phyloP scores from a whole-genome alignment of 257 asterid species.

The Parsonsia alboflavescens region DNA sequence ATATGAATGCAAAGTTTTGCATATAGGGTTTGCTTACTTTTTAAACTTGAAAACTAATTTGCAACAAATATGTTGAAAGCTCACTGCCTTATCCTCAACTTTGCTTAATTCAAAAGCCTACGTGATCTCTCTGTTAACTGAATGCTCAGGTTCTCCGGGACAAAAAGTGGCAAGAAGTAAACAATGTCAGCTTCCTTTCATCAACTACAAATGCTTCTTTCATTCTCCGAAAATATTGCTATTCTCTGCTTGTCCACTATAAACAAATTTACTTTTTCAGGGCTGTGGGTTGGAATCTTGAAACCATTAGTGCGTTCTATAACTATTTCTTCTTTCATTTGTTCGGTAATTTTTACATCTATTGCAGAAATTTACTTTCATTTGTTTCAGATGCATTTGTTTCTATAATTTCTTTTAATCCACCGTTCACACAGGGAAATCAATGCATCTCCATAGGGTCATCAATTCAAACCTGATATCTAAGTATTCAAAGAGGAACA shows the following conservation, averaged over 20 bases:
- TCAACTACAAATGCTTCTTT: constrained; percentile 92
- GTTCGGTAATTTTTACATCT: not conserved
- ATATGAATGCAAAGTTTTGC: too few relatives aligned
- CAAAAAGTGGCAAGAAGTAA: constrained; percentile 76
- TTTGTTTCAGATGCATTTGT: constrained; percentile 16
- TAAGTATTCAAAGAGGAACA: too few relatives aligned
- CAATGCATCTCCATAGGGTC: too few relatives aligned
- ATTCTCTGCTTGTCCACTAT: constrained; percentile 67
- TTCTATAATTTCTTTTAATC: too few relatives aligned
- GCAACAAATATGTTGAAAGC: too few relatives aligned
- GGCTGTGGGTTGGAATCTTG: constrained; percentile 62
- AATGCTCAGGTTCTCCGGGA: constrained; percentile 52
- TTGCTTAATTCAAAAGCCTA: not conserved
- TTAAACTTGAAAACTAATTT: too few relatives aligned
- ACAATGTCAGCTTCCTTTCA: constrained; percentile 62
- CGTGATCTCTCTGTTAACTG: constrained; percentile 4
- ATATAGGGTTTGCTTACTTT: too few relatives aligned
- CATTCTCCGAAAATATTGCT: constrained; percentile 72
- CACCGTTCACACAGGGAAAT: too few relatives aligned
- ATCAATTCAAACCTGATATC: too few relatives aligned
- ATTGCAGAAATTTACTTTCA: not conserved
- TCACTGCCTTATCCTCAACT: not conserved
- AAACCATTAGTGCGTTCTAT: constrained; percentile 34
- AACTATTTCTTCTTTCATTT: not conserved
- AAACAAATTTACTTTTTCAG: constrained; percentile 68